A percentile compares a stretch with the other conserved stretches of the same genome.
phyloP scores from a whole-genome alignment of 2,329 filamentous ascomycete genomes.

The Akanthomyces dipterigenus region DNA sequence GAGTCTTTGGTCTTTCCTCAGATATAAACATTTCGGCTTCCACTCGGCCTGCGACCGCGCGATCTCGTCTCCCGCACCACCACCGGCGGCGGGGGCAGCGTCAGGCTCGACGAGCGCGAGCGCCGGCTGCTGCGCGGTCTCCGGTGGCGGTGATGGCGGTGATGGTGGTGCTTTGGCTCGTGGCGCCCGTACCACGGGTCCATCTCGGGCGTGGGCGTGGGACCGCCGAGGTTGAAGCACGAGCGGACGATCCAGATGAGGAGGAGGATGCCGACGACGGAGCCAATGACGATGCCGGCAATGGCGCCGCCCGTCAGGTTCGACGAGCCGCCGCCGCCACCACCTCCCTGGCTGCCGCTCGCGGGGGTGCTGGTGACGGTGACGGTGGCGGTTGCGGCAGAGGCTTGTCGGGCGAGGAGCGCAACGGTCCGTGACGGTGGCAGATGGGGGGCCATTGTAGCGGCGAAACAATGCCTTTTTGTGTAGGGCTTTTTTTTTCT shows the following conservation, averaged over 20 bases:
- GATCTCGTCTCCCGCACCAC: conserved; percentile 10
- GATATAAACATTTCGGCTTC: background rate
- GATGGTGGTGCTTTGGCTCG: conserved; percentile 17
- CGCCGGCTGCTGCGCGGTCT: conserved; percentile 17
- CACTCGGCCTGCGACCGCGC: background rate
- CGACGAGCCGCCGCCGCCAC: no score
- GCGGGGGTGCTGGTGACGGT: conserved; percentile 15
- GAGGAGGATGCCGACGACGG: conserved; percentile 38
- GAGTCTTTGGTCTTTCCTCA: no score
- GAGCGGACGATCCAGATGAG: conserved; percentile 41
- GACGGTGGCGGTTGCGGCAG: conserved; percentile 21
- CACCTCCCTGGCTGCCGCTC: conserved; percentile 15
- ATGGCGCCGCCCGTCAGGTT: conserved; percentile 41
- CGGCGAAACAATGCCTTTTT: background rate
- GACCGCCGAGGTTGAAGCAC: conserved; percentile 33
- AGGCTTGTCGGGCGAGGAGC: background rate
- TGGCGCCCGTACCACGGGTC: conserved; percentile 25
- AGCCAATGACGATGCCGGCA: conserved; percentile 45
- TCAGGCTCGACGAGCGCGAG: conserved; percentile 18
- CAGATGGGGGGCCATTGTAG: background rate
- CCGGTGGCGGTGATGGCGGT: conserved; percentile 20
- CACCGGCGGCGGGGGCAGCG: conserved; percentile 18
- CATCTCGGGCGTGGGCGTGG: conserved; percentile 26
- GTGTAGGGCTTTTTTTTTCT: no score
- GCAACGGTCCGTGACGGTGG: background rate